Evolutionary conservation across 2,329 filamentous ascomycete species (phyloP).

Genomic region (Diaporthe aspalathi): DNA sequence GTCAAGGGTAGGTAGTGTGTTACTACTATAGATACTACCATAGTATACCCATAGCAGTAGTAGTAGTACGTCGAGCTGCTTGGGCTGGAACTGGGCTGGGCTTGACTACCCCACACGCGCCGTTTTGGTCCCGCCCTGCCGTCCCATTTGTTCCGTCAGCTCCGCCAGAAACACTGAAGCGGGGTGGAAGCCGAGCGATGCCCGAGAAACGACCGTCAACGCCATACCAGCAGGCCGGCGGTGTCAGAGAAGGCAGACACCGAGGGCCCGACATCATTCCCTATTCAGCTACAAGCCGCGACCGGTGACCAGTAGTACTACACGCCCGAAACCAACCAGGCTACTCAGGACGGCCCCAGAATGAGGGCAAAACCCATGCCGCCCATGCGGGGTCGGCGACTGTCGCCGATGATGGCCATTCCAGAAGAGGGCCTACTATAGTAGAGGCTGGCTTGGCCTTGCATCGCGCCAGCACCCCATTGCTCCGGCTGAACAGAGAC

Average conservation of each 20-base stretch:
- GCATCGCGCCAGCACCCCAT: slow-evolving; percentile 4
- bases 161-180: slow-evolving; percentile 2
- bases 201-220: slow-evolving; percentile 43
- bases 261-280: slow-evolving; percentile 34
- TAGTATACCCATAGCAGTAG: too few relatives aligned
- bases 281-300: slow-evolving; percentile 11
- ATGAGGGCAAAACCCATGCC: not conserved
- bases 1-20: too few relatives aligned
- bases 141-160: slow-evolving; percentile 23
- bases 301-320: slow-evolving; percentile 23
- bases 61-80: too few relatives aligned
- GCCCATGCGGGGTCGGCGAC: slow-evolving; percentile 20
- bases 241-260: slow-evolving; percentile 26
- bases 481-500: slow-evolving; percentile 26
- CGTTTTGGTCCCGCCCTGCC: not conserved
- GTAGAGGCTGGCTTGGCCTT: slow-evolving; percentile 28
- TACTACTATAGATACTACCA: too few relatives aligned
- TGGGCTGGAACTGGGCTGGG: not conserved
- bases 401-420: slow-evolving; percentile 19
- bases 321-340: slow-evolving; percentile 20
- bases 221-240: not conserved
- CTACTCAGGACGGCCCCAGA: not conserved
- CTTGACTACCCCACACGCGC: slow-evolving; percentile 31
- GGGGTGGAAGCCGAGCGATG: slow-evolving; percentile 43
- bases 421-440: slow-evolving; percentile 19